These are phyloP conservation scores for Cydonia oblonga DNA, from an alignment of 331 rosid species.

Conservation along the genomic window DNA sequence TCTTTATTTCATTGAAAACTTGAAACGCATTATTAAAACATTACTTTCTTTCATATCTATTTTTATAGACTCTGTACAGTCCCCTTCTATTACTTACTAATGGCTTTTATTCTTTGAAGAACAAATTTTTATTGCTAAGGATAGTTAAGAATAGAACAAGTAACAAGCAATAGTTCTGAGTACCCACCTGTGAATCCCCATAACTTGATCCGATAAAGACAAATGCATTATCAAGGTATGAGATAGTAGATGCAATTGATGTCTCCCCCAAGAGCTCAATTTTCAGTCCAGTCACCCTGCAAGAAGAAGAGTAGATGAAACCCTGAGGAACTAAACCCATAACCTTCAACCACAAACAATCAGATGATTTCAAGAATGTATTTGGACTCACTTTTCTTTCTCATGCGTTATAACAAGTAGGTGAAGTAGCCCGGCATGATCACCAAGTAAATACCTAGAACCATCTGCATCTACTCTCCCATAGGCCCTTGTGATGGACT, in stretches of 20 bases:
- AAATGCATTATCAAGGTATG: constrained; percentile 90
- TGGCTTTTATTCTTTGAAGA: neutral
- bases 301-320: constrained; percentile 3
- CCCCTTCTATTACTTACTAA: neutral
- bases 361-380: neutral
- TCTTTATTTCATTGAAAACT: neutral
- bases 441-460: constrained; percentile 94
- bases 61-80: neutral
- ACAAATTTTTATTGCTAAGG: neutral
- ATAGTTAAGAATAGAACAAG: neutral
- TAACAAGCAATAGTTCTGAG: neutral
- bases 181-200: constrained; percentile 89
- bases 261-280: constrained; percentile 96
- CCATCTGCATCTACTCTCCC: constrained; percentile 97
- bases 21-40: neutral
- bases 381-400: constrained; percentile 63
- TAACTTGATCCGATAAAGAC: constrained; percentile 89
- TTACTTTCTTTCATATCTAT: neutral
- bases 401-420: constrained; percentile 96
- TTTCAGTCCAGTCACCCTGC: constrained; percentile 92
- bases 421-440: constrained; percentile 75
- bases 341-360: neutral
- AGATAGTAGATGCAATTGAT: constrained; percentile 85
- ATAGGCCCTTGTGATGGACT: constrained; percentile 87
- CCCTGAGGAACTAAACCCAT: neutral